These are phyloP conservation scores for Saccharomycopsis capsularis DNA, from an alignment of 805 yeast species.

Conservation along the genomic window DNA sequence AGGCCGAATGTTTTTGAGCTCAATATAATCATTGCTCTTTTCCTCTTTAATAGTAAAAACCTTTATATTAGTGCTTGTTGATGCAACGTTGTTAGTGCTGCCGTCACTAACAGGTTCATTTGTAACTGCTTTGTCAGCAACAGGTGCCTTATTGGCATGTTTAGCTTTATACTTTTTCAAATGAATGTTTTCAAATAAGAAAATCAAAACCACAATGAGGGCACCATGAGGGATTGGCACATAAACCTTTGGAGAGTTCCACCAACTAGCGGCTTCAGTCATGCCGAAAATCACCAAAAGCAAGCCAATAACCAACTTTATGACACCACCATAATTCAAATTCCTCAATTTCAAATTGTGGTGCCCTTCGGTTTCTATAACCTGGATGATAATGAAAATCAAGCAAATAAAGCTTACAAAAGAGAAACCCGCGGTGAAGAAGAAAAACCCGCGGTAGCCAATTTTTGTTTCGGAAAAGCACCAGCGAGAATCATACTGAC, in stretches of 20 bases:
- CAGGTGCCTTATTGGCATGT: constrained; percentile 5
- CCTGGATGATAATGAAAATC: constrained; percentile 28
- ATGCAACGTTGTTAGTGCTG: not conserved
- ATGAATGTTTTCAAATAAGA: constrained; percentile 29
- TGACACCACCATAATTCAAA: constrained; percentile 33
- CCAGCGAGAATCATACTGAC: constrained; percentile 19
- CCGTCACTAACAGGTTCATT: no score
- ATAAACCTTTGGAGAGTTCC: constrained; percentile 37
- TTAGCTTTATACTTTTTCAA: constrained; percentile 21
- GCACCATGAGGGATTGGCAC: constrained; percentile 37
- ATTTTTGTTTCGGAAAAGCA: constrained; percentile 8
- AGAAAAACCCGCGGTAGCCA: constrained; percentile 16
- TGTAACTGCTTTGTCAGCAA: no score
- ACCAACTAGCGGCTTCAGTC: constrained; percentile 38
- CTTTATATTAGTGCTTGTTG: no score
- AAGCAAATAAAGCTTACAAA: constrained; percentile 23
- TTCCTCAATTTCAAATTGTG: constrained; percentile 24
- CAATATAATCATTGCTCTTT: no score
- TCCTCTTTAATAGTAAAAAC: no score
- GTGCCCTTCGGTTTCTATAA: constrained; percentile 24
- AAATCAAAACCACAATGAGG: constrained; percentile 25
- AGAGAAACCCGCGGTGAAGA: constrained; percentile 21
- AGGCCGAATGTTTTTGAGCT: not conserved
- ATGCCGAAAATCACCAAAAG: constrained; percentile 37
- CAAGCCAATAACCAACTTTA: constrained; percentile 31